A percentile compares a stretch with the other conserved stretches of the same genome.
Evolutionary conservation across 768 basidiomycete genomes (phyloP).

Genomic region (Phylloporus sp.): DNA sequence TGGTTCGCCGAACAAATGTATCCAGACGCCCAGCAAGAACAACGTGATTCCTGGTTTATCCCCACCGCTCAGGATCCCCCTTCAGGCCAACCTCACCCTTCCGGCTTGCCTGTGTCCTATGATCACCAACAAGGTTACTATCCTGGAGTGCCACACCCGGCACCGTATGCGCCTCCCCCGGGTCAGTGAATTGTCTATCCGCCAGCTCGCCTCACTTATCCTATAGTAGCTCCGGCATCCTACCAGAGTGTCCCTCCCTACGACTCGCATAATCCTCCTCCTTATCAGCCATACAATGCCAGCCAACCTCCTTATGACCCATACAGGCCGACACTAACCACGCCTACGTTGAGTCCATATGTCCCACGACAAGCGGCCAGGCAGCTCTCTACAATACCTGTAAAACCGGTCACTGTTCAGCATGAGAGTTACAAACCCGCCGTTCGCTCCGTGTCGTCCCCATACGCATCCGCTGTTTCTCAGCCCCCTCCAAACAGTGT

Average conservation of each 20-base stretch:
- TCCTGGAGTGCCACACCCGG: constrained; percentile 21
- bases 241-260: constrained; percentile 15
- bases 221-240: constrained; percentile 10
- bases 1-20: constrained; percentile 37
- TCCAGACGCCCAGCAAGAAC: constrained; percentile 23
- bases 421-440: constrained; percentile 29
- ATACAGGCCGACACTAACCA: constrained; percentile 31
- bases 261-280: constrained; percentile 24
- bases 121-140: constrained; percentile 32
- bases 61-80: constrained; percentile 18
- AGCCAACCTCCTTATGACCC: constrained; percentile 30
- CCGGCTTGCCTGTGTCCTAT: constrained; percentile 16
- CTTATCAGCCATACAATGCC: constrained; percentile 14
- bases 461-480: constrained; percentile 20
- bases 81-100: constrained; percentile 12
- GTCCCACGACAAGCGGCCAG: constrained; percentile 11
- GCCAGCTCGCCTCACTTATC: constrained; percentile 4
- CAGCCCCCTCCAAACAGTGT: constrained; percentile 18
- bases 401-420: constrained; percentile 28
- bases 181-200: constrained; percentile 19
- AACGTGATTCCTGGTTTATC: constrained; percentile 26
- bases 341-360: constrained; percentile 21
- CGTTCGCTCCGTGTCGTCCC: constrained; percentile 23
- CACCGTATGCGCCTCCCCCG: constrained; percentile 12
- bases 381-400: constrained; percentile 9